Evolutionary conservation across 257 asterid genomes (phyloP), one percentile per base, ranked within the genome.

Genomic region (Solanum ossicruentum): DNA sequence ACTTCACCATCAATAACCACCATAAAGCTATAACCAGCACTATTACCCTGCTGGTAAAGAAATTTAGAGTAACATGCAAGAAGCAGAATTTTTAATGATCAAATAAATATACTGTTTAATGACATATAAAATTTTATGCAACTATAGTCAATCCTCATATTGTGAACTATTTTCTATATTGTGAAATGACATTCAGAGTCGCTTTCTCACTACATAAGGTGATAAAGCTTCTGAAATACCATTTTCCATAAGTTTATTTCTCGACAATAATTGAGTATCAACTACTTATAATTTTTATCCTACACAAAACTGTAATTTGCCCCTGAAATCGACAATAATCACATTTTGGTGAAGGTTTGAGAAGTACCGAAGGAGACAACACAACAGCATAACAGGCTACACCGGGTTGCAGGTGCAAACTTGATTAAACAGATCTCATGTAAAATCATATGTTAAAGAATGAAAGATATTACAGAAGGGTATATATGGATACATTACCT

Each of bases 401-500:
- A 7, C 21, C 55, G 80, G 82, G 58, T 75, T 49, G 82, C 82
- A 75, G 61, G 61, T 17, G 61, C 18, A 78, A 26, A 78, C 49
- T 78, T 78, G 83, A 51, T 75, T 43, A 75, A 77, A 51, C 83
- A 51, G 28, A 52, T 52, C 47, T 17, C 65, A 78, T 52, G 49
- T 55, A 72, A 83, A 32, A 32, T 71, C 17, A n/a, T 51, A 61
- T 55, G 54, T 41, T 18, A 80, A 61, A 54, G 83, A 78, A 28
- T 54, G 47, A 56, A 65, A 16, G 15, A 52, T 65, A 63, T 15
- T 32, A 67, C 17, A 72, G 78, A 15, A 3, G 45, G 17, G 15
- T 21, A 54, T 6, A 43, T 23, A 20, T 66, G 63, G 17, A 72
- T 55, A 75, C 77, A 82, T 80, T 88, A 97, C 99, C 98, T 97